Evolutionary conservation across 495 filamentous ascomycete species (phyloP), one percentile per base, ranked within the genome.

Genomic region (Xylaria cubensis): DNA sequence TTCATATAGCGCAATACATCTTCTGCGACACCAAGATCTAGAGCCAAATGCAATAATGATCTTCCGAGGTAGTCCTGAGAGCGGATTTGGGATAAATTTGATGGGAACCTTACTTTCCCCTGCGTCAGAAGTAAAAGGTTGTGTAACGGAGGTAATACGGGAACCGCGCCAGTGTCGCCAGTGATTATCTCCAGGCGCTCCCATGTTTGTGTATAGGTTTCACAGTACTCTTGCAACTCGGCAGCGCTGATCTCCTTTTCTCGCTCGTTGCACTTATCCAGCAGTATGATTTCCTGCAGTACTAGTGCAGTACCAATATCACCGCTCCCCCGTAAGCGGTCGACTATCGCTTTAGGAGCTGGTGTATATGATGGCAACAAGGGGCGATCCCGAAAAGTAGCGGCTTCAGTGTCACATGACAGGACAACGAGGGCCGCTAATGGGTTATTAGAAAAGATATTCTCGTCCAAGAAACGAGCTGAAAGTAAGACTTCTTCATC

Each of bases 261-360:
- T 3, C 0, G 12, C n/a, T 42, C 1, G 12, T 7, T 15, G 10
- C 4, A 2, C 19, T 39, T 10, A 21, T n/a, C 29, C 1, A 64
- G 39, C 17, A 64, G 26, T 42, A 24, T 4, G 29, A 44, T 44
- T 44, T 64, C 61, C 13, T 44, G 36, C n/a, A 64, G 29, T 64
- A n/a, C 21, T n/a, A 64, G 62, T 24, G 62, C 62, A 13, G 62
- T 64, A n/a, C 42, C 24, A 48, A 48, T 46, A 39, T 64, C 41
- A 13, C 41, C 24, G 2, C n/a, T 29, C 24, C 34, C 24, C 24
- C 39, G 12, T 46, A 64, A 48, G 10, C 8, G 12, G 62, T 64
- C 13, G 24, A 64, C 62, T 2, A 17, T 44, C 12, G 9, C 41
- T 13, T 29, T 24, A 10, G 51, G 24, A 29, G 12, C 51, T 29